phyloP scores from a whole-genome alignment of 352 stramenopile species.

The Phytophthora pinifolia region DNA sequence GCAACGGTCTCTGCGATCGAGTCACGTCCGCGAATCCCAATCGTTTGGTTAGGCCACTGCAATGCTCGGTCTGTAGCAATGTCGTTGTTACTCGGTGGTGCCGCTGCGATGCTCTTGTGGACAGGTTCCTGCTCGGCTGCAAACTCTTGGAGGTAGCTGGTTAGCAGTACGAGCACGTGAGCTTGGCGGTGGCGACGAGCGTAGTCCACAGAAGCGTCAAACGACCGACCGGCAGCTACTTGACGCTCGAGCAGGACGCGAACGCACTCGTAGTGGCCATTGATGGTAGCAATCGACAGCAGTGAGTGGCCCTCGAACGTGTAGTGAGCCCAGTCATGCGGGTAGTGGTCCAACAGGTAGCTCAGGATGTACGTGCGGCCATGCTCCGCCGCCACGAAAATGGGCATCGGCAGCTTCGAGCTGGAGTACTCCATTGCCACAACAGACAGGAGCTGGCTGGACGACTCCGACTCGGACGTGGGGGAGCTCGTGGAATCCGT shows the following conservation, averaged over 20 bases:
- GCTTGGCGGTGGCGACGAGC: constrained; percentile 57
- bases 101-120: constrained; percentile 14
- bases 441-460: constrained; percentile 19
- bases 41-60: constrained; percentile 13
- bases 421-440: constrained; percentile 20
- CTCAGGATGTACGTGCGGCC: constrained; percentile 53
- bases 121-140: constrained; percentile 27
- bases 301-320: constrained; percentile 63
- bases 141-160: constrained; percentile 63
- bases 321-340: constrained; percentile 39
- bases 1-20: constrained; percentile 42
- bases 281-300: constrained; percentile 58
- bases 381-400: constrained; percentile 62
- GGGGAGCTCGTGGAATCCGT: constrained; percentile 15
- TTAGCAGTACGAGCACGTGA: constrained; percentile 71
- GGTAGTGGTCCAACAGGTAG: constrained; percentile 42
- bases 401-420: constrained; percentile 50
- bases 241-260: constrained; percentile 45
- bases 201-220: constrained; percentile 55
- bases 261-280: constrained; percentile 76
- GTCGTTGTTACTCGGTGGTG: constrained; percentile 1
- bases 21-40: constrained; percentile 15
- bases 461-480: constrained; percentile 10
- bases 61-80: constrained; percentile 3
- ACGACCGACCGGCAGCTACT: constrained; percentile 19